These are phyloP conservation scores for Biscogniauxia mediterranea DNA, from an alignment of 2,329 filamentous ascomycete genomes.

Conservation along the genomic window DNA sequence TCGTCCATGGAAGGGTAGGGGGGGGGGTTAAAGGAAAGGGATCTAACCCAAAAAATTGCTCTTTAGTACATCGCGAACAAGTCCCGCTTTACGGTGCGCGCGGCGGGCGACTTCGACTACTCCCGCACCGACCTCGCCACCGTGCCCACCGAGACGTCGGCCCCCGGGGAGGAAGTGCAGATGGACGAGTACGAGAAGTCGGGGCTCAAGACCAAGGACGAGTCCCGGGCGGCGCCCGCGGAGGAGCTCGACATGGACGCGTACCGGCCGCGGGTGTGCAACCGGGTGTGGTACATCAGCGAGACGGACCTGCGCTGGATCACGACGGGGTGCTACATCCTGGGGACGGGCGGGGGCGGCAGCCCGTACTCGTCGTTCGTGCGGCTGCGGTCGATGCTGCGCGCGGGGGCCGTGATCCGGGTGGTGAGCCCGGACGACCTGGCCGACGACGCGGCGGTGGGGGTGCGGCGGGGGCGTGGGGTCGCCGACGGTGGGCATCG, in stretches of 20 bases:
- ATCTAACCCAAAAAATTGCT: no score
- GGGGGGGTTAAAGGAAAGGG: no score
- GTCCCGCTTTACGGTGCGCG: slow-evolving; percentile 56
- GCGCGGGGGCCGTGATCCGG: slow-evolving; percentile 47
- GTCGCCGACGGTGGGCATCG: slow-evolving; percentile 58
- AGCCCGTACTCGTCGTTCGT: slow-evolving; percentile 52
- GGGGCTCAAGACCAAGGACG: slow-evolving; percentile 7
- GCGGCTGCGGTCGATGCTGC: slow-evolving; percentile 49
- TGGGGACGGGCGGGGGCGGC: slow-evolving; percentile 61
- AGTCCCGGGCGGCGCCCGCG: slow-evolving; percentile 9
- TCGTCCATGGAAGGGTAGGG: no score
- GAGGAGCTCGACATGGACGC: slow-evolving; percentile 27
- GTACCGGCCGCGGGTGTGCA: slow-evolving; percentile 49
- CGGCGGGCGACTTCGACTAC: slow-evolving; percentile 57
- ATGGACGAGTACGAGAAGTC: slow-evolving; percentile 26
- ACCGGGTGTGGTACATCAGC: slow-evolving; percentile 55
- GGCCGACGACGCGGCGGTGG: slow-evolving; percentile 49
- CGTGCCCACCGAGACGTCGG: slow-evolving; percentile 10
- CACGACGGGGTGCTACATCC: slow-evolving; percentile 57
- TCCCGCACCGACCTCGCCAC: slow-evolving; percentile 30
- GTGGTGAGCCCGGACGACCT: slow-evolving; percentile 52
- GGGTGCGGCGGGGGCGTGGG: slow-evolving; percentile 58
- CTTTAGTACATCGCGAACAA: slow-evolving; percentile 51
- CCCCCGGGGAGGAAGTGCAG: slow-evolving; percentile 10
- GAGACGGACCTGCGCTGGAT: slow-evolving; percentile 59